Evolutionary conservation across 176 grass and related monocot genomes (phyloP).

Genomic region (Lolium perenne): DNA sequence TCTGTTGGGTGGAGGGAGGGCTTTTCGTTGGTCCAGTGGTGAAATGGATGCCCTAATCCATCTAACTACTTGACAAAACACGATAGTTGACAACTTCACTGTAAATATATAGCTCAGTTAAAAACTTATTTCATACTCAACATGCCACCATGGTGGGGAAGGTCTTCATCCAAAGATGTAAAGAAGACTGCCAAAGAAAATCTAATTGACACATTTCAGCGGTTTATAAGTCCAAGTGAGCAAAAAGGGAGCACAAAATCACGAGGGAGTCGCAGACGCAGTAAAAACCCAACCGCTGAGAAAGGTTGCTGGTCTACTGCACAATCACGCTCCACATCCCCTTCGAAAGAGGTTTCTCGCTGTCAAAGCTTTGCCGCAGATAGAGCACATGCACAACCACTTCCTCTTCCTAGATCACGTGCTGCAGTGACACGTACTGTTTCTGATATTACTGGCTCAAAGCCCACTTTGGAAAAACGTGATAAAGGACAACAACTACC

Average conservation of each 20-base stretch:
- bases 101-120: constrained; percentile 43
- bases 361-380: constrained; percentile 96
- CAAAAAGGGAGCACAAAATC: constrained; percentile 78
- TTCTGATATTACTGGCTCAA: constrained; percentile 81
- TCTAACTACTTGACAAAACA: constrained; percentile 36
- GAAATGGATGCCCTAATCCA: constrained; percentile 9
- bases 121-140: constrained; percentile 47
- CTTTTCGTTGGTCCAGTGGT: constrained; percentile 21
- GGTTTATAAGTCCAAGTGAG: constrained; percentile 83
- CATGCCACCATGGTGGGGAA: constrained; percentile 97
- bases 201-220: constrained; percentile 83
- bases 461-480: constrained; percentile 66
- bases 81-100: constrained; percentile 32
- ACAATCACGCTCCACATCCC: constrained; percentile 90
- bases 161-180: constrained; percentile 90
- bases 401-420: constrained; percentile 80
- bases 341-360: constrained; percentile 83
- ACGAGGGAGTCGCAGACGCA: constrained; percentile 53
- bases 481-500: constrained; percentile 70
- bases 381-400: constrained; percentile 76
- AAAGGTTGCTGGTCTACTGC: constrained; percentile 86
- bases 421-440: constrained; percentile 61
- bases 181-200: constrained; percentile 96
- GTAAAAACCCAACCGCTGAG: constrained; percentile 61
- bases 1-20: constrained; percentile 22